These are phyloP conservation scores for Trichothecium sympodiale DNA, from an alignment of 2,329 filamentous ascomycete species.

Conservation along the genomic window DNA sequence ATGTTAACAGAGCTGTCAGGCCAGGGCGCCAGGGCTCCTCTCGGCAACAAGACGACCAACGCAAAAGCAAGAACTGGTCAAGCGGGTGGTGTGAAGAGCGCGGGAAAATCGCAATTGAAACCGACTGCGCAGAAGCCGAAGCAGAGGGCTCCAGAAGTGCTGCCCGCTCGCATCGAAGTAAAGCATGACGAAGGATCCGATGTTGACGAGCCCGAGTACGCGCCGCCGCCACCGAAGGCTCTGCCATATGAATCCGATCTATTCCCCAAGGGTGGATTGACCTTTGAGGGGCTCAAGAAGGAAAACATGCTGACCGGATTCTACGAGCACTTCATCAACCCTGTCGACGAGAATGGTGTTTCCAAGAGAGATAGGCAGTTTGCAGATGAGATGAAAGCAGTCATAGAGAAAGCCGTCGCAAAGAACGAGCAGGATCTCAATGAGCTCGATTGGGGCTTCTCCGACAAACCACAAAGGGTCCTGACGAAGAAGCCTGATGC, in stretches of 20 bases:
- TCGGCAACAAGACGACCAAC: slow-evolving; percentile 95
- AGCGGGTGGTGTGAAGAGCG: slow-evolving; percentile 51
- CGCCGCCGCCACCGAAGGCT: slow-evolving; percentile 56
- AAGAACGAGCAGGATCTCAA: slow-evolving; percentile 57
- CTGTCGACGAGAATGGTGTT: slow-evolving; percentile 57
- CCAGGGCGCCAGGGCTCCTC: slow-evolving; percentile 58
- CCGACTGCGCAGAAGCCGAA: slow-evolving; percentile 49
- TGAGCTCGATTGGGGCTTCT: slow-evolving; percentile 48
- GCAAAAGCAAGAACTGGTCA: slow-evolving; percentile 65
- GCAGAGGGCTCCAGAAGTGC: slow-evolving; percentile 20
- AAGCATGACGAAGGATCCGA: slow-evolving; percentile 36
- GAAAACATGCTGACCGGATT: slow-evolving; percentile 51
- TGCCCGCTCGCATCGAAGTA: slow-evolving; percentile 50
- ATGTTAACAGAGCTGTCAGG: slow-evolving; percentile 9
- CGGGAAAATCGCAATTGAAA: slow-evolving; percentile 51
- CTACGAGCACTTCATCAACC: slow-evolving; percentile 49
- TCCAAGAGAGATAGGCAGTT: slow-evolving; percentile 51
- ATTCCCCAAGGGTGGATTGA: slow-evolving; percentile 46
- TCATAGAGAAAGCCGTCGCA: slow-evolving; percentile 49
- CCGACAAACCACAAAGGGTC: slow-evolving; percentile 31
- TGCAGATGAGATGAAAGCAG: slow-evolving; percentile 38
- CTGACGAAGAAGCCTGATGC: slow-evolving; percentile 3
- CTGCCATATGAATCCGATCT: slow-evolving; percentile 60
- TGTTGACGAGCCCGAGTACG: slow-evolving; percentile 76
- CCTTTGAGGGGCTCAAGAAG: slow-evolving; percentile 44